Evolutionary conservation across 2,329 filamentous ascomycete species (phyloP), one percentile per base, ranked within the genome.

Genomic region (Boeremia lycopersici): DNA sequence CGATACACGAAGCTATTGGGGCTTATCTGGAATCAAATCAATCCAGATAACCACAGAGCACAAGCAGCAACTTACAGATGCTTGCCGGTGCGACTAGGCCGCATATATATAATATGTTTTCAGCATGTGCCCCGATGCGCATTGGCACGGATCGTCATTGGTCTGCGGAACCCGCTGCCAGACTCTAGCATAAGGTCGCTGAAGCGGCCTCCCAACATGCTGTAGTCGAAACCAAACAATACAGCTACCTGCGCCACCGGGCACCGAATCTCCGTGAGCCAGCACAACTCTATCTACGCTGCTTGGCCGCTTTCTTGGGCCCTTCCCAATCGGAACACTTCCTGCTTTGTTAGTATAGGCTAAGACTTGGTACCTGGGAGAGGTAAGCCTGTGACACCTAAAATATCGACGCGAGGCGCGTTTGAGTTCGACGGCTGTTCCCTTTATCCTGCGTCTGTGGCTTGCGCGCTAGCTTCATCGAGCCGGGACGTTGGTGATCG

Each of bases 381-480:
- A 36, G 12, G 19, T 23, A 23, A 23, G 19, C 19, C 19, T 23
- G 19, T 23, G 19, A 23, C 6, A 19, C 23, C 29, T 38, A 19
- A 23, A 29, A 43, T 43, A 36, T 30, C 30, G 12, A 34, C 23
- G 11, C 31, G 47, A 43, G 39, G 31, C 47, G 30, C 23, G 30
- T 28, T 49, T 42, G 39, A 49, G 30, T 49, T 49, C 17, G 38
- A n/a, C 46, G 30, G 15, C 30, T 30, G 23, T 33, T 49, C 30
- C 19, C 30, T 49, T 19, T 34, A 30, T 35, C 46, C 13, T 40
- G 46, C 38, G 31, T 36, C 35, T 38, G 33, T 36, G 46, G 38
- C n/a, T 49, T 49, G 15, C 12, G 11, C 38, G 28, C 38, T 42
- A 49, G 46, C 34, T 38, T 17, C 11, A 23, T 36, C 43, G 30